phyloP scores from a whole-genome alignment of 139 green algal species.

The Micractinium sp. region DNA sequence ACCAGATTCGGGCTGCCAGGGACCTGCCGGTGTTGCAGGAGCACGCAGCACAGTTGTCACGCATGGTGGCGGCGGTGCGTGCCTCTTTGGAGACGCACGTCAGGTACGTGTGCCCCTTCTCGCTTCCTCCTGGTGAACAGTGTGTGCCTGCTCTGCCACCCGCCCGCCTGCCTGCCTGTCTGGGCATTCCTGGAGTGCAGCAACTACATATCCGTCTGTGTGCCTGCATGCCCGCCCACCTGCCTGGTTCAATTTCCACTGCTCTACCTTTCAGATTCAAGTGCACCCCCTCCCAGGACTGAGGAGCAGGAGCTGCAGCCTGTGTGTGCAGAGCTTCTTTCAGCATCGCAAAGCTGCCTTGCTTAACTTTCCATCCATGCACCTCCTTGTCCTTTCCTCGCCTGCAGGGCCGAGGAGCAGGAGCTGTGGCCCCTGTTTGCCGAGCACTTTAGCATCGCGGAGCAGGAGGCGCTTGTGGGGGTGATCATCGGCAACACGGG shows the following conservation, averaged over 20 bases:
- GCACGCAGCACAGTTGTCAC: slow-evolving; percentile 62
- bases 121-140: too few species aligned
- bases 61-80: slow-evolving; percentile 84
- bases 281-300: slow-evolving; percentile 6
- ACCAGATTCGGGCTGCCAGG: slow-evolving; percentile 29
- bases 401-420: slow-evolving; percentile 80
- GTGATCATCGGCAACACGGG: slow-evolving; percentile 92
- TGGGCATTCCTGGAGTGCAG: too few species aligned
- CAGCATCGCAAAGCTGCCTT: too few species aligned
- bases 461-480: slow-evolving; percentile 95
- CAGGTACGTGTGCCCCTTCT: slow-evolving; percentile 18
- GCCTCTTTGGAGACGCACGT: slow-evolving; percentile 88
- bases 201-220: too few species aligned
- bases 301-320: slow-evolving; percentile 98
- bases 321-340: slow-evolving; percentile 87
- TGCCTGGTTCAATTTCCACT: too few species aligned
- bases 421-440: slow-evolving; percentile 98
- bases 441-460: slow-evolving; percentile 85
- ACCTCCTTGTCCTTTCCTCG: background rate
- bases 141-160: too few species aligned
- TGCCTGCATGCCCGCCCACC: too few species aligned
- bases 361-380: background rate
- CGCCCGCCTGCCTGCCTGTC: too few species aligned
- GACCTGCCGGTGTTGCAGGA: slow-evolving; percentile 41
- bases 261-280: too few species aligned